Evolutionary conservation across 495 filamentous ascomycete species (phyloP), one percentile per base, ranked within the genome.

Genomic region (Xylaria scruposa): DNA sequence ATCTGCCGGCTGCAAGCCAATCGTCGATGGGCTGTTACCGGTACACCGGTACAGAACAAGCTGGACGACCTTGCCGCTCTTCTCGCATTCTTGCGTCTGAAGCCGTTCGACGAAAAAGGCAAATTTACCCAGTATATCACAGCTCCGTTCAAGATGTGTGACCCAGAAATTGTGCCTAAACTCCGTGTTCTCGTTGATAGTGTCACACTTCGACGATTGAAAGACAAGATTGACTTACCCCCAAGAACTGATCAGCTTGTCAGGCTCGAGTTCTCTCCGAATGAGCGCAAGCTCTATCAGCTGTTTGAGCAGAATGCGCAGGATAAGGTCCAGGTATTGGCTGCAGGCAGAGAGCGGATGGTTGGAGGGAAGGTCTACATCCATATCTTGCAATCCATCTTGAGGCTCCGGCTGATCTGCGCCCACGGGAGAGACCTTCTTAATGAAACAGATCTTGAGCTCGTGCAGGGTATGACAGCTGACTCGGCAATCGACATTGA

Each of bases 1-100:
- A 91, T 95, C n/a, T 92, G 94, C 73, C 86, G 89, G n/a, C 84
- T 99, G 13, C 86, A 91, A 63, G 92, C 94, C 6, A 87, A 92
- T 75, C 89, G 96, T 31, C 90, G 94, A 21, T 99, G 96, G 96
- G 95, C 96, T 1, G 94, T 99, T 10, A 98, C 96, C 3, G 95
- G 95, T 56, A 97, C 94, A 0, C 93, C 94, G 0, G 91, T 96
- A 19, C 93, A 97, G 78, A 98, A 99, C 78, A 91, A 94, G 29
- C 86, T 99, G 7, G 94, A 97, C 65, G 96, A 99, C 78, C 85
- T 99, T 10, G 90, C 92, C 21, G 91, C 96, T 9, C 85, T 99
- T n/a, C 91, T 97, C 67, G 94, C 92, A 36, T 99, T 99, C 75
- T 82, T 99, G 8, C 90, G 92, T 2, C 80, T 99, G 17, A 89